Base-by-base conservation (phyloP, 23 red algal species). In the Gracilaria domingensis region DNA sequence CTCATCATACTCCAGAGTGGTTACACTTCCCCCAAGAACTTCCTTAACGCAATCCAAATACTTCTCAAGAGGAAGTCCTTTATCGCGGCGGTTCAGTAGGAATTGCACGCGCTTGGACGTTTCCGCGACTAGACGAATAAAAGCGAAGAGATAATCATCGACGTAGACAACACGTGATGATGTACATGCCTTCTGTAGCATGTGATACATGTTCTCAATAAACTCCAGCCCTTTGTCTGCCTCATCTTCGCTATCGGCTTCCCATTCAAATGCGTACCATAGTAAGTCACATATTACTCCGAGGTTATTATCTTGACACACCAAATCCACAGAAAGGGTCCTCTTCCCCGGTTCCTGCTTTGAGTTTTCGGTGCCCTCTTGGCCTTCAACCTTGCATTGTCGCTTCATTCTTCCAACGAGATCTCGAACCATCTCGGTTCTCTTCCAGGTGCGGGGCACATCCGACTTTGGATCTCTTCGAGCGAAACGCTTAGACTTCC, bases 261-360 rank as follows among this genome's bases (percentile, higher is more conserved):
- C 86, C 86, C 86, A 89, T 59, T 89, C 86, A 58, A 89, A 80
- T 24, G 66, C 66, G 45, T 79, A 89, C 72, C 74, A 79, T 3
- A 89, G 57, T 32, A 89, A 7, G 34, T 89, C 86, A 78, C 51
- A 79, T 42, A 89, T 70, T 37, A 89, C 18, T 14, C 57, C 62
- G 12, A 80, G 42, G 45, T 89, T 89, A 26, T 89, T 50, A 39
- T 89, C 66, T 23, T 66, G 25, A 44, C 55, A 78, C 17, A 89
- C 74, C 70, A 89, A 66, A 38, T 89, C 54, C n/a, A 51, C 48
- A 12, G 66, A 72, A n/a, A 87, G 30, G 1, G 42, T 48, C 50
- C 51, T 78, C 42, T 39, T 39, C 11, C 42, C 42, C 59, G 5
- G 59, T 12, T 62, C 59, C 26, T 23, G 8, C 2, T 29, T 62